Conservation (phyloP, 78 protist species). For the Diacronema lutheri region DNA sequence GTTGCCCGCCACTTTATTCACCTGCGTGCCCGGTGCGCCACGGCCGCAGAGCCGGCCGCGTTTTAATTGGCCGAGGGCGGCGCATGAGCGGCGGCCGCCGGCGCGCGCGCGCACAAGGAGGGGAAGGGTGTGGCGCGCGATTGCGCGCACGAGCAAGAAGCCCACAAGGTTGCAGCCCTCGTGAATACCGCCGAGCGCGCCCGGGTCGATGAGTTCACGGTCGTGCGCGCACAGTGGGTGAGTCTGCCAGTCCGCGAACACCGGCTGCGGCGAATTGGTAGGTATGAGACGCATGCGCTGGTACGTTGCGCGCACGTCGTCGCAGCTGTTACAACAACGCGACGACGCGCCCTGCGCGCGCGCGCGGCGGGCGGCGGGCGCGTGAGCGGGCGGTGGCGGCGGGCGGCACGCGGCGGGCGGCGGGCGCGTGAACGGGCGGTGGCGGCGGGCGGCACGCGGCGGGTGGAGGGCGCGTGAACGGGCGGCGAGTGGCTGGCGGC, state of each 20-base stretch:
- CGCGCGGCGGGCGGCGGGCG: background rate
- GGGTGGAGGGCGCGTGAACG: no score
- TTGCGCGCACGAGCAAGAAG: background rate
- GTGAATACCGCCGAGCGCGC: background rate
- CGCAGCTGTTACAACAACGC: conserved; percentile 46
- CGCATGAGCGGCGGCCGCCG: no score
- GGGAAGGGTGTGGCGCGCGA: no score
- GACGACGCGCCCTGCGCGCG: background rate
- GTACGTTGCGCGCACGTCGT: conserved; percentile 22
- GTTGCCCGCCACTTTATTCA: conserved; percentile 53
- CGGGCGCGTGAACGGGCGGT: background rate
- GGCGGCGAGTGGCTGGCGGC: no score
- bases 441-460: conserved; percentile 17
- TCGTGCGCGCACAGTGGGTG: conserved; percentile 46
- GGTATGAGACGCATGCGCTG: no score
- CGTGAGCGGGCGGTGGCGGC: background rate
- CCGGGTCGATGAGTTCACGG: conserved; percentile 12
- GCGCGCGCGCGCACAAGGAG: no score
- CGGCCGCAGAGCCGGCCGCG: no score
- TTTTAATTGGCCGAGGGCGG: no score
- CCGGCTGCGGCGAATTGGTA: background rate
- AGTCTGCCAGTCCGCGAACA: background rate
- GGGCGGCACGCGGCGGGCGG: background rate
- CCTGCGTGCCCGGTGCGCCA: background rate
- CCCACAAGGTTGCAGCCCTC: conserved; percentile 44